A percentile compares a stretch with the other conserved stretches of the same genome.
These are phyloP conservation scores for Nicotiana obtusifolia DNA, from an alignment of 257 asterid species.

Conservation along the genomic window DNA sequence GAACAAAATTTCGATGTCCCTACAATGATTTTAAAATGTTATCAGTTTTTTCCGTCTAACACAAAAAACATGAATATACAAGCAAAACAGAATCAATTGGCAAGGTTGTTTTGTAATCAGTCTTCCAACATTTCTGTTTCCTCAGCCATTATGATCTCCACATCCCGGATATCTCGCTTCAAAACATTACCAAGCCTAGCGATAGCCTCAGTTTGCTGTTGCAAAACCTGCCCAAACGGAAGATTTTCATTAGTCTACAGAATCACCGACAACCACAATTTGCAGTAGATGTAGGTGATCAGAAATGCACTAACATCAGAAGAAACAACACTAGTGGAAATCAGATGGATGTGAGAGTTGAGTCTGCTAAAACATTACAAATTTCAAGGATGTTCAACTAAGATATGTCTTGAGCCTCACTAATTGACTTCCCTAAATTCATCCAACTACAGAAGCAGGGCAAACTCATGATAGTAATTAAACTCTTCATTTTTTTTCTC, in stretches of 20 bases:
- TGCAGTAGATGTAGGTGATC: not conserved
- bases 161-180: conserved; percentile 77
- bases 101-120: conserved; percentile 1
- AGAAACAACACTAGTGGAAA: not conserved
- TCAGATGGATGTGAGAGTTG: not conserved
- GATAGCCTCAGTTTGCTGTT: conserved; percentile 87
- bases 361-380: not conserved
- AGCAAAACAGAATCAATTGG: not conserved
- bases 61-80: not conserved
- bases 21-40: not conserved
- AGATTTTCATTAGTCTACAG: not conserved
- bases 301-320: not conserved
- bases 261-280: not conserved
- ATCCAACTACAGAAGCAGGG: not conserved
- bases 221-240: conserved; percentile 59
- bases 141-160: conserved; percentile 92
- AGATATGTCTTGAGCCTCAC: not conserved
- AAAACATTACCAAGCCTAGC: conserved; percentile 79
- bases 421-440: not conserved
- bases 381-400: not conserved
- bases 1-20: not conserved
- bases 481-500: not conserved
- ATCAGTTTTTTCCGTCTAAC: not conserved
- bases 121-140: conserved; percentile 52
- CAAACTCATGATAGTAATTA: not conserved